Evolutionary conservation across 2,329 filamentous ascomycete species (phyloP), one percentile per base, ranked within the genome.

Genomic region (Colletotrichum coccodes): DNA sequence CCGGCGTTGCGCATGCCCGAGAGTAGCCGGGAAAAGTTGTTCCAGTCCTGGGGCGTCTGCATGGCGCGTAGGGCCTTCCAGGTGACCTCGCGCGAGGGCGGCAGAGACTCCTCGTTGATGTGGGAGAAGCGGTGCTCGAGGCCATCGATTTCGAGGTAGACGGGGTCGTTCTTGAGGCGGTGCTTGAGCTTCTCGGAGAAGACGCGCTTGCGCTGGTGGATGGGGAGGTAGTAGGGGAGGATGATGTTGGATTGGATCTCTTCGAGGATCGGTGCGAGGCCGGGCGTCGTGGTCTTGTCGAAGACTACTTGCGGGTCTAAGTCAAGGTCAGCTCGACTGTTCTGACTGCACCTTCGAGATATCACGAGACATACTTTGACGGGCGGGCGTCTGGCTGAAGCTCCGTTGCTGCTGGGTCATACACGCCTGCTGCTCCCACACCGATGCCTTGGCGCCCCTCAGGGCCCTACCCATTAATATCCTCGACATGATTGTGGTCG

Each of bases 231-330:
- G 36, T 84, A 79, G n/a, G 90, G 90, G 47, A 92, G 79, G 76
- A 92, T 86, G 76, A 90, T 84, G 72, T 86, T 86, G 52, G 84
- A 79, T 71, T 90, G 88, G 75, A 92, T 84, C 26, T 74, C 78
- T 46, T 78, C 76, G 70, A 92, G 85, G 36, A 85, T 74, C 14
- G 76, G 66, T 76, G 91, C 85, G 68, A 92, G 84, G 63, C 87
- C 81, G 26, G 81, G 71, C 49, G 86, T 85, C 16, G 86, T 86
- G 5, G 87, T 85, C 60, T 83, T 80, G 8, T 80, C 76, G 75
- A 90, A 90, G 64, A 85, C 77, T 69, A 84, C 79, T 57, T 77
- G 72, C 47, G 53, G 70, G 53, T 58, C 70, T 71, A 58, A 1
- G 7, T 8, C 18, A 2, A 28, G 16, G 32, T 12, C 8, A 50